Evolutionary conservation across 1,284 basidiomycete genomes (phyloP), one percentile per base, ranked within the genome.

Genomic region (Ustilago xerochloae): DNA sequence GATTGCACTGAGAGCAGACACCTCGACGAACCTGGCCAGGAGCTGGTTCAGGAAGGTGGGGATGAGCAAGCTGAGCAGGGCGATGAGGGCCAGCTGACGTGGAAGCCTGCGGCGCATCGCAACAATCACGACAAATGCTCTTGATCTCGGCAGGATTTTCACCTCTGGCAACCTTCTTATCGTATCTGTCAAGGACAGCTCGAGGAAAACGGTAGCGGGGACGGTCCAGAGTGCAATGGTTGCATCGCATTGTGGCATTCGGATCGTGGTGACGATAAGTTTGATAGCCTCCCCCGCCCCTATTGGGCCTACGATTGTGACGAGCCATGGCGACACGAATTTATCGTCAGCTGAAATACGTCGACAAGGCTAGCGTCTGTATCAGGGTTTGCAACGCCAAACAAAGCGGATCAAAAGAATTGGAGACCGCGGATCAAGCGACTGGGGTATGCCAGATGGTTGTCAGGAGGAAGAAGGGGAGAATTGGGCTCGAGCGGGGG

Each of bases 121-220:
- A 62, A 33, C 64, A 67, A 2, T 28, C 10, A n/a, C 18, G 20
- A 30, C 64, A 67, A 9, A 61, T 57, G 15, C 16, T 16, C 12
- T 39, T 60, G 46, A 66, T 35, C 2, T 12, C 16, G 0, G 47
- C 24, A 0, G 63, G 52, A 20, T 50, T 28, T 13, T 50, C 24
- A 15, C 56, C 57, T 18, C 39, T 15, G 3, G 32, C 18, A 2
- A 46, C 8, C 33, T 30, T 39, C 32, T 56, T 66, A 2, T 54
- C 43, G 39, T 46, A 51, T 12, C n/a, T 50, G 2, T 22, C 29
- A 5, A 55, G 22, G 15, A 48, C 41, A 20, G 33, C 4, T 8
- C 47, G 45, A 7, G 41, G 48, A 15, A 60, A 66, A 20, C 57
- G 33, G n/a, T 5, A 35, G 10, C 48, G 41, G 8, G 57, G 51